A percentile compares a stretch with the other conserved stretches of the same genome.
These are phyloP conservation scores for Ophiobolus disseminans DNA, from an alignment of 2,329 filamentous ascomycete species.

Conservation along the genomic window DNA sequence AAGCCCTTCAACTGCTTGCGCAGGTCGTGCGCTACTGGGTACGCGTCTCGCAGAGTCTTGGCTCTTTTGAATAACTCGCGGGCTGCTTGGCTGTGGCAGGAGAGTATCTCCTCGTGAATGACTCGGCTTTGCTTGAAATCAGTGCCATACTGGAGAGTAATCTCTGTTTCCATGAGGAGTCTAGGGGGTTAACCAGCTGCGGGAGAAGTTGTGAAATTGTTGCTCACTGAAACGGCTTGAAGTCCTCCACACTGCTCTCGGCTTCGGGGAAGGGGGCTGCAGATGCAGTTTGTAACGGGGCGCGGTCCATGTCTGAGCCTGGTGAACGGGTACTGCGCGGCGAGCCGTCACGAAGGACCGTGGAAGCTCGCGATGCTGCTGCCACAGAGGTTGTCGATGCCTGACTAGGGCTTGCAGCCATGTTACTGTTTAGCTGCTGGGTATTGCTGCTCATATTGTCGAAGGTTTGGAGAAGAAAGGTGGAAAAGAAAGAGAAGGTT, in stretches of 20 bases:
- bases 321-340: neutral
- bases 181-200: neutral
- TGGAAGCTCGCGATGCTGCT: neutral
- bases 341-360: neutral
- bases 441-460: neutral
- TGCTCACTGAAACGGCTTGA: conserved; percentile 4
- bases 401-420: neutral
- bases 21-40: neutral
- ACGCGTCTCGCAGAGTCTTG: neutral
- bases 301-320: neutral
- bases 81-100: conserved; percentile 17
- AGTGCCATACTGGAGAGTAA: conserved; percentile 21
- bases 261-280: too few species aligned
- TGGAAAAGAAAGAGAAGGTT: neutral
- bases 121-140: conserved; percentile 7
- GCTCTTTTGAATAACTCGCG: conserved; percentile 4
- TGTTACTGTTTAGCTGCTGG: neutral
- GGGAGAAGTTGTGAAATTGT: neutral
- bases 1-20: conserved; percentile 1
- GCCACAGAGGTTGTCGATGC: neutral
- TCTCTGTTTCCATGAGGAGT: conserved; percentile 13
- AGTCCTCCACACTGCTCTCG: neutral
- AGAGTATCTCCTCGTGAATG: conserved; percentile 19
- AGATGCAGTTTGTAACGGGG: neutral
- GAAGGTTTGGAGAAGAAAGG: neutral